Base-by-base conservation (phyloP, 176 grass and related monocot species). In the Thalia dealbata region DNA sequence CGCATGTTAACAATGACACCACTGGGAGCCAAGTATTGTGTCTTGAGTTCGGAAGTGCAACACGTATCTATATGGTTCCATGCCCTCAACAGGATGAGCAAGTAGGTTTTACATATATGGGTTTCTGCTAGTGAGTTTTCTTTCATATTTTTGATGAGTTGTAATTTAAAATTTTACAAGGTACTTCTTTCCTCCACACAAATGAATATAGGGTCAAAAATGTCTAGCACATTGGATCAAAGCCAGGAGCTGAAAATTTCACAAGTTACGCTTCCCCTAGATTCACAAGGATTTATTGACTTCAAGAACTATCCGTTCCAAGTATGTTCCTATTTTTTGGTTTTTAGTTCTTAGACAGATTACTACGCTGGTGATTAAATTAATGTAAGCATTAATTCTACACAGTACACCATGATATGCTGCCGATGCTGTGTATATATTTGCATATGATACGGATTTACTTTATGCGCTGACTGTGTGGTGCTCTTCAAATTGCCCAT, bases 281-380 rank as follows among this genome's bases (percentile, higher is more conserved):
- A 96, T 87, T 76, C 86, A 80, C 73, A 86, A 68, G 92, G 89
- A 78, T 86, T 80, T 67, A 71, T 92, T 80, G 92, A 96, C 70
- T 96, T 92, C 85, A 90, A 75, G 73, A 92, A 88, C 87, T 96
- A 96, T 78, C 92, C 92, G 25, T 86, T 92, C 83, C 89, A 81
- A 79, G 92, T 96, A 86, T 76, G 85, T 85, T 79, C 52, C 69
- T 71, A 38, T 81, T 74, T 75, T 68, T 77, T 16, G 35, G 60
- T 44, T 16, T 84, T 62, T 69, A 46, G 14, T 28, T 14, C 22
- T 44, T 45, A 4, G 32, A 44, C 43, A 13, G 22, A 10, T 61
- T 59, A 22, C 52, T 59, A 32, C 18, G 7, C 16, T 29, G 0
- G 7, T 67, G 30, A 30, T 66, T 66, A 66, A 42, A 18, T 10